phyloP scores from a whole-genome alignment of 208 protist species.

The Naegleria gruberi region DNA sequence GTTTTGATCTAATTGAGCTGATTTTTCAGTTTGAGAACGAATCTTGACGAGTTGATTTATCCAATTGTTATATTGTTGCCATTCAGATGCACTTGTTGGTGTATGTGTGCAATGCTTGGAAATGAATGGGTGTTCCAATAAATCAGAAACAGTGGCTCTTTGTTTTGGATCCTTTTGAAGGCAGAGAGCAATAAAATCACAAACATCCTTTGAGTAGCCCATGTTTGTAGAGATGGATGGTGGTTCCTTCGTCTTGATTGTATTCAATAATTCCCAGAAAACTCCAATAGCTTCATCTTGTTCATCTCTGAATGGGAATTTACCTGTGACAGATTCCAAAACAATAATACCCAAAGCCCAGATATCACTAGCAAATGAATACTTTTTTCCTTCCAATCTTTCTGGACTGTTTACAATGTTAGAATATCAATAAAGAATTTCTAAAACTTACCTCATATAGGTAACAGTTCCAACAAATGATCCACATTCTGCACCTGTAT shows the following conservation, averaged over 20 bases:
- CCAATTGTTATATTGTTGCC: not conserved
- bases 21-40: not conserved
- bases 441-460: too few species aligned
- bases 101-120: not conserved
- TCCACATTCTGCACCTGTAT: slow-evolving; percentile 58
- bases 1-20: not conserved
- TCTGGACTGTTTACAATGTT: too few species aligned
- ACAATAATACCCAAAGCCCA: slow-evolving; percentile 80
- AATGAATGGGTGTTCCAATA: slow-evolving; percentile 16
- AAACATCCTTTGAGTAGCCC: not conserved
- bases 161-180: not conserved
- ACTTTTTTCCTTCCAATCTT: slow-evolving; percentile 65
- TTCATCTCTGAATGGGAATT: slow-evolving; percentile 57
- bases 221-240: not conserved
- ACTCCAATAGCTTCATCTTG: not conserved
- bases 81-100: not conserved
- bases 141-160: not conserved
- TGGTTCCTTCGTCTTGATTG: not conserved
- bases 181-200: not conserved
- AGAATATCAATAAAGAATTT: too few species aligned
- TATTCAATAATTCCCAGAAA: slow-evolving; percentile 10
- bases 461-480: slow-evolving; percentile 77
- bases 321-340: slow-evolving; percentile 68
- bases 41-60: not conserved
- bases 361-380: slow-evolving; percentile 78